Conservation (phyloP, 441 rosid species). For the Geranium incanum region DNA sequence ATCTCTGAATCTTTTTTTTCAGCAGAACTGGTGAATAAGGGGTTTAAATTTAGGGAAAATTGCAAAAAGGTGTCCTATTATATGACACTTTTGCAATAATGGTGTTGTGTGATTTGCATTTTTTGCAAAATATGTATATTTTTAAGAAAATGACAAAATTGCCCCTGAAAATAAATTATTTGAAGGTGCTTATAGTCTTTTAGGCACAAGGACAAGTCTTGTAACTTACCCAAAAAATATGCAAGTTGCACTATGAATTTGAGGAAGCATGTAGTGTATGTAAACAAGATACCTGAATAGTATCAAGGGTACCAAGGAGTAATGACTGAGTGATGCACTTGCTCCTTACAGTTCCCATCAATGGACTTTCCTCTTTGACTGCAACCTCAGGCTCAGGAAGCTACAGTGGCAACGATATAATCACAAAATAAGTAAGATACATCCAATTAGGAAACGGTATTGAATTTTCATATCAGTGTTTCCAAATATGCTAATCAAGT, state of each 20-base stretch:
- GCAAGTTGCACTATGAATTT: neutral
- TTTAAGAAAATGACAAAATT: too few relatives aligned
- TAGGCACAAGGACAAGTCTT: too few relatives aligned
- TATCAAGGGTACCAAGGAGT: constrained; percentile 87
- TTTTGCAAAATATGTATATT: too few relatives aligned
- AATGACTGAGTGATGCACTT: constrained; percentile 91
- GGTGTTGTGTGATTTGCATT: too few relatives aligned
- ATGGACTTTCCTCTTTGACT: constrained; percentile 58
- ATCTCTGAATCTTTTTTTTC: neutral
- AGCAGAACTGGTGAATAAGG: neutral
- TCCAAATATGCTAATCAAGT: too few relatives aligned
- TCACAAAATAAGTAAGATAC: constrained; percentile 13
- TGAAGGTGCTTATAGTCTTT: too few relatives aligned
- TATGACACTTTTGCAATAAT: too few relatives aligned
- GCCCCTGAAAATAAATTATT: too few relatives aligned
- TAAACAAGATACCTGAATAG: constrained; percentile 63
- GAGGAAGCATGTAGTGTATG: too few relatives aligned
- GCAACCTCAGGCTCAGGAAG: constrained; percentile 55
- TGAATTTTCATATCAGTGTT: neutral
- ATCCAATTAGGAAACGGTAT: neutral
- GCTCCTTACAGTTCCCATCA: constrained; percentile 76
- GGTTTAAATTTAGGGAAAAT: neutral
- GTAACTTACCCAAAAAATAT: too few relatives aligned
- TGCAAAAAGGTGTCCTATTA: too few relatives aligned
- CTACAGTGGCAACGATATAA: constrained; percentile 32